These are phyloP conservation scores for Metschnikowia cubensis DNA, from an alignment of 805 yeast genomes.

Conservation along the genomic window DNA sequence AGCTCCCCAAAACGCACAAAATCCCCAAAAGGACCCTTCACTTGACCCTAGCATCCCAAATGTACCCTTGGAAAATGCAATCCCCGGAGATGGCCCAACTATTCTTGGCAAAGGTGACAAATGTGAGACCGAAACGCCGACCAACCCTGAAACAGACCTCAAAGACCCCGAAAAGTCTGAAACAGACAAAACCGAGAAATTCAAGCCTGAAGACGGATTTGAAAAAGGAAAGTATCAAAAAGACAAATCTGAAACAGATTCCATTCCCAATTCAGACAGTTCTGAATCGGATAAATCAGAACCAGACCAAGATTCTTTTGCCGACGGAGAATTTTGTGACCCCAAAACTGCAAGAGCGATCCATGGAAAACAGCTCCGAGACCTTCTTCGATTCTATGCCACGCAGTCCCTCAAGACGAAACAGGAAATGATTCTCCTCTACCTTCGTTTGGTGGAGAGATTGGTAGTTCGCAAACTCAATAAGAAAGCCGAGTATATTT, in stretches of 20 bases:
- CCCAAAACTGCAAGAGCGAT: not conserved
- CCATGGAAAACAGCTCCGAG: constrained; percentile 1
- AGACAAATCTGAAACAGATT: too few species aligned
- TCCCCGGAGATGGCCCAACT: too few species aligned
- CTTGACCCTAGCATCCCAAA: not conserved
- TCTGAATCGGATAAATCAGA: not conserved
- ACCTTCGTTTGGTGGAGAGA: constrained; percentile 1
- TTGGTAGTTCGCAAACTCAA: not conserved
- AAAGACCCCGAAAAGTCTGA: not conserved
- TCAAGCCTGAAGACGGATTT: too few species aligned
- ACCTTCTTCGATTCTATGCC: not conserved
- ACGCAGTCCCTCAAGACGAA: not conserved
- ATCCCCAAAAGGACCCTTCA: too few species aligned
- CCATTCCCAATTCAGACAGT: not conserved
- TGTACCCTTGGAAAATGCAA: not conserved
- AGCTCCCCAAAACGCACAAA: not conserved
- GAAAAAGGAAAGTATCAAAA: too few species aligned
- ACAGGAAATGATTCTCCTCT: constrained; percentile 2
- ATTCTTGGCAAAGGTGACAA: too few species aligned
- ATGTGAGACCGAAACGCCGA: too few species aligned
- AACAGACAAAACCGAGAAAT: too few species aligned
- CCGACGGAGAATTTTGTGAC: not conserved
- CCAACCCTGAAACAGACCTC: too few species aligned
- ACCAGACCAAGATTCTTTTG: not conserved
- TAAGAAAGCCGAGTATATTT: not conserved